Percentiles rank a stretch among this genome's conserved stretches.
These are phyloP conservation scores for Aphanomyces invadans DNA, from an alignment of 352 stramenopile genomes.

Conservation along the genomic window DNA sequence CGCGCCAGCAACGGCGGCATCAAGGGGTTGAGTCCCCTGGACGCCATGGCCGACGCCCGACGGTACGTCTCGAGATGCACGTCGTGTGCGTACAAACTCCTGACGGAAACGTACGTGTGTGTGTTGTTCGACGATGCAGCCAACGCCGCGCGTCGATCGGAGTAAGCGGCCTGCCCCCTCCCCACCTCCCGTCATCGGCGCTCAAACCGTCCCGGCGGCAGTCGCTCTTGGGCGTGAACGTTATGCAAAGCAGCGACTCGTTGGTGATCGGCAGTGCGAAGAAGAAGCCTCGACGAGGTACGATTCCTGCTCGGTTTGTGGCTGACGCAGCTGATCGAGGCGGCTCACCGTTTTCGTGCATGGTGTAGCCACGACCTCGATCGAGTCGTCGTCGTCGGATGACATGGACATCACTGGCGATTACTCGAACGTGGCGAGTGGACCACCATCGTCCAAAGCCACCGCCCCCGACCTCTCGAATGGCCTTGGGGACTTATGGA, in stretches of 20 bases:
- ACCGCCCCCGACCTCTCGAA: slow-evolving; percentile 18
- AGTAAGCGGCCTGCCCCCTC: no score
- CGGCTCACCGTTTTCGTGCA: no score
- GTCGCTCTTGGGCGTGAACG: slow-evolving; percentile 21
- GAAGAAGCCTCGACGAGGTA: not conserved
- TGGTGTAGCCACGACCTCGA: not conserved
- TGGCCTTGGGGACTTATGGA: slow-evolving; percentile 19
- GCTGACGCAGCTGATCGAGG: not conserved
- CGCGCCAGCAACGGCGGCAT: not conserved
- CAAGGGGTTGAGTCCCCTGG: slow-evolving; percentile 61
- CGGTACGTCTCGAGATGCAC: no score
- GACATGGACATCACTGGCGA: slow-evolving; percentile 86
- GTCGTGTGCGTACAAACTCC: no score
- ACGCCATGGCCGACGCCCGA: slow-evolving; percentile 58
- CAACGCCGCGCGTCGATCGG: slow-evolving; percentile 13
- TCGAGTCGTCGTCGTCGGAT: slow-evolving; percentile 54
- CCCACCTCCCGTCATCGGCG: no score
- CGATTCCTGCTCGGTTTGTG: not conserved
- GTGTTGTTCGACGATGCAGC: no score
- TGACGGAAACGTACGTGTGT: not conserved
- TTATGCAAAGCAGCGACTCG: slow-evolving; percentile 17
- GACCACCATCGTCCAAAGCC: slow-evolving; percentile 24
- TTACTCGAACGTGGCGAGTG: slow-evolving; percentile 43
- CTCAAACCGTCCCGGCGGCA: slow-evolving; percentile 5
- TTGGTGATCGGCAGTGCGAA: slow-evolving; percentile 19